Conservation (phyloP, 23 red algal species). For the Gracilaria gracilis region DNA sequence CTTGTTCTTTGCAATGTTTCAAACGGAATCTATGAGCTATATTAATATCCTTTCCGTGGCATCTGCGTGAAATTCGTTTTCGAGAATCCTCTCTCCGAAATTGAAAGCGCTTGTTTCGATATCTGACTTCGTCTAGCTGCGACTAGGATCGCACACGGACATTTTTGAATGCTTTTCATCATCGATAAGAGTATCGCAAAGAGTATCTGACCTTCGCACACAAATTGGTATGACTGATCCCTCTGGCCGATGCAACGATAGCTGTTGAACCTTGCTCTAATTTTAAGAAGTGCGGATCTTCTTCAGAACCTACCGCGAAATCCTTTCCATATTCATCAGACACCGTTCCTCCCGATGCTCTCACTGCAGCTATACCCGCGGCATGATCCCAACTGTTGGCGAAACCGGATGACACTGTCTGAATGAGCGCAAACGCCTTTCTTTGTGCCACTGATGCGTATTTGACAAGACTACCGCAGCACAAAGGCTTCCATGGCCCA, state of each 20-base stretch:
- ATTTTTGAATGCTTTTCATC: not conserved
- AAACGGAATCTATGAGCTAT: too few relatives aligned
- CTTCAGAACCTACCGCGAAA: constrained; percentile 9
- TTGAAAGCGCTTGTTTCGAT: not conserved
- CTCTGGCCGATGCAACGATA: constrained; percentile 37
- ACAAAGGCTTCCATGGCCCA: constrained; percentile 26
- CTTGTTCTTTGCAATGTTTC: not conserved
- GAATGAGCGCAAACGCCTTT: constrained; percentile 26
- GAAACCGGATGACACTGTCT: not conserved
- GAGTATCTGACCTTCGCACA: not conserved
- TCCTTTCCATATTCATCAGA: constrained; percentile 38
- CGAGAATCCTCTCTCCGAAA: too few relatives aligned
- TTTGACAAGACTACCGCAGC: constrained; percentile 59
- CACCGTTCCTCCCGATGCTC: constrained; percentile 19
- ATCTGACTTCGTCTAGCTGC: not conserved
- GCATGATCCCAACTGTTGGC: constrained; percentile 50
- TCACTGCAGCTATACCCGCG: constrained; percentile 48
- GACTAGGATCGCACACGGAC: not conserved
- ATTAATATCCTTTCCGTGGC: too few relatives aligned
- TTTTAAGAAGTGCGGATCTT: not conserved
- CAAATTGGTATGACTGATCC: constrained; percentile 6
- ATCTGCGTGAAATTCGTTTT: too few relatives aligned
- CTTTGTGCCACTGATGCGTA: constrained; percentile 48
- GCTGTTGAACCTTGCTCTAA: constrained; percentile 3
- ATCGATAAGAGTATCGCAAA: not conserved